These are phyloP conservation scores for Pythium guiyangense DNA, from an alignment of 352 stramenopile genomes.

Conservation along the genomic window DNA sequence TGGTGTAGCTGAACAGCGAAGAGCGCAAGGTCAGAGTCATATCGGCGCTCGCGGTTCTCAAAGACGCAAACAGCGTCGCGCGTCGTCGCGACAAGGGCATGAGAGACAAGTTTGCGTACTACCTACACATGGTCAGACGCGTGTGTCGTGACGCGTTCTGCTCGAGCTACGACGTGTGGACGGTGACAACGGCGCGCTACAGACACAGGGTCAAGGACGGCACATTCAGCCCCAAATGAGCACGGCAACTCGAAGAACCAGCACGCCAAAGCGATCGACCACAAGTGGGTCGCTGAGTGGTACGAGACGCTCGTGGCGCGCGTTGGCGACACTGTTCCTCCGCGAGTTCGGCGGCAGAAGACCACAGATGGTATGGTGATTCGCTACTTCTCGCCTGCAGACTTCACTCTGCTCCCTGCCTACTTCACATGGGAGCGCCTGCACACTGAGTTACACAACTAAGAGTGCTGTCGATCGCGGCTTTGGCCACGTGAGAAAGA, in stretches of 20 bases:
- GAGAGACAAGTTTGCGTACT: too few species aligned
- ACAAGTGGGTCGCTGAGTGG: neutral
- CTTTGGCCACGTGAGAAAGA: neutral
- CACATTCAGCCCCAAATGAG: neutral
- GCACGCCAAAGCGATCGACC: neutral
- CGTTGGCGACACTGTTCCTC: neutral
- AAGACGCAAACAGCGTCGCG: too few species aligned
- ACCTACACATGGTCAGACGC: too few species aligned
- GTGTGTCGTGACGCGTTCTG: neutral
- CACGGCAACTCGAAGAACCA: neutral
- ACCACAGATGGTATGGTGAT: neutral
- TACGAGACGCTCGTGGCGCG: neutral
- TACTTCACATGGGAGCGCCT: neutral
- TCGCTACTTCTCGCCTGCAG: neutral
- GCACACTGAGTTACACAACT: neutral
- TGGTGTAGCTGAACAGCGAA: too few species aligned
- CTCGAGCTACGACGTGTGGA: neutral
- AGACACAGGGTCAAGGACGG: neutral
- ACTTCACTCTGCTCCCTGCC: neutral
- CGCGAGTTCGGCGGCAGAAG: neutral
- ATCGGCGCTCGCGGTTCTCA: too few species aligned
- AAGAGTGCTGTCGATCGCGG: neutral
- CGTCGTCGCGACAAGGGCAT: too few species aligned
- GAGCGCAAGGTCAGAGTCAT: too few species aligned
- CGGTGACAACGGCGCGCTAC: neutral